Evolutionary conservation across 352 stramenopile genomes (phyloP).

Genomic region (Pythium dissimile): DNA sequence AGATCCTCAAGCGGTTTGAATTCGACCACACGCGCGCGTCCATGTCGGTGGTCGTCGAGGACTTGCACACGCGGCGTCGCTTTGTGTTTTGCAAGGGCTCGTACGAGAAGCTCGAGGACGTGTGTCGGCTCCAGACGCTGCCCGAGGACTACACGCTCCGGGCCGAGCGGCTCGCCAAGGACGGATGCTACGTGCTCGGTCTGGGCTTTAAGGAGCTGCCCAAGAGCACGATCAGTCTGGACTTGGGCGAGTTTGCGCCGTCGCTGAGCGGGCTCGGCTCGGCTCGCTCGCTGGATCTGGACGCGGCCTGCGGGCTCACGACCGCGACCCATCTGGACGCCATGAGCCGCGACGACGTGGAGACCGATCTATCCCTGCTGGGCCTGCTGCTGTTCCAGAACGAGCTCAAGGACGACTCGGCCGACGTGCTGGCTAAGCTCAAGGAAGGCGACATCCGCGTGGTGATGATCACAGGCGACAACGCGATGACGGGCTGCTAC

Average conservation of each 20-base stretch:
- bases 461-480: conserved; percentile 89
- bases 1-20: conserved; percentile 88
- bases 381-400: conserved; percentile 91
- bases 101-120: conserved; percentile 77
- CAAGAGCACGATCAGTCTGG: conserved; percentile 9
- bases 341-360: conserved; percentile 60
- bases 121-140: conserved; percentile 51
- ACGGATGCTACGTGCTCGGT: conserved; percentile 87
- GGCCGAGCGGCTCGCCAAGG: conserved; percentile 53
- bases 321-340: neutral
- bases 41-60: conserved; percentile 88
- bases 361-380: conserved; percentile 64
- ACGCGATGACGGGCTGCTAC: conserved; percentile 76
- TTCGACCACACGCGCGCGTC: conserved; percentile 91
- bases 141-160: conserved; percentile 66
- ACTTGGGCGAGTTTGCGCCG: conserved; percentile 1
- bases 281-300: neutral
- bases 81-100: conserved; percentile 89
- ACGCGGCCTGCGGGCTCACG: neutral
- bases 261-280: neutral
- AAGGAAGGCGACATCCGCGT: conserved; percentile 66
- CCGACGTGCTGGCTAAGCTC: conserved; percentile 69
- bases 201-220: conserved; percentile 70
- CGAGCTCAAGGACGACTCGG: conserved; percentile 80
- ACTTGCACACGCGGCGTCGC: conserved; percentile 42